Base-by-base conservation (phyloP, 2,329 filamentous ascomycete genomes). In the Hypomyces perniciosus region DNA sequence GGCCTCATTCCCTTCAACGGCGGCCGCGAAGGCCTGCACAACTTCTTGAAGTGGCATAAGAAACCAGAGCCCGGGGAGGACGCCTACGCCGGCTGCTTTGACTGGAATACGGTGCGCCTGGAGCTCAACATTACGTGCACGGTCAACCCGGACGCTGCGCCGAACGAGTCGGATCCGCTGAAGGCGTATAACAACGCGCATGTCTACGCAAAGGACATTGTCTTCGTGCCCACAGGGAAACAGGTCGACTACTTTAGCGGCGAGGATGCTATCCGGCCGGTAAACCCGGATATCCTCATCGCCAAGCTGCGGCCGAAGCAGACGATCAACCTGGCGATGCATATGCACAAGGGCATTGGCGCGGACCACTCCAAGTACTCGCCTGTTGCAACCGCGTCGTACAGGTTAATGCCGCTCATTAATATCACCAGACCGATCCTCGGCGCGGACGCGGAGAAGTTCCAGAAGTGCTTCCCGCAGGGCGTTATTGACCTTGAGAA, bases 291-390 rank as follows among this genome's bases (percentile, higher is more conserved):
- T 65, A 96, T 99, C 56, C 75, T 99, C 51, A 84, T 99, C 65
- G 90, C 90, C 54, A 99, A 99, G 75, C 74, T 99, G 69, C 84
- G 93, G 29, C 93, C 95, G 0, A 88, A 87, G 4, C 95, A 99
- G 75, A 81, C 83, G 61, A 88, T 99, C 62, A 80, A 88, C 63
- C 76, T 96, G 55, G 84, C 88, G 59, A 86, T 95, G 80, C 91
- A 97, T 75, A 93, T 92, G 73, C 84, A 95, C 72, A 95, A 96
- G 73, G 93, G 95, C 54, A 84, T 95, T 59, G 93, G 93, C 44
- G 83, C 86, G 57, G 93, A 99, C 70, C 93, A 99, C 69, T 86
- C 93, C 61, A 99, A 99, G 71, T 99, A 93, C 75, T 96, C 90
- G 1, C 93, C 93, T 43, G 93, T 97, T 34, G 91, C 92, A 3